Base-by-base conservation (phyloP, 2,329 filamentous ascomycete species). In the Colletotrichum tanaceti region DNA sequence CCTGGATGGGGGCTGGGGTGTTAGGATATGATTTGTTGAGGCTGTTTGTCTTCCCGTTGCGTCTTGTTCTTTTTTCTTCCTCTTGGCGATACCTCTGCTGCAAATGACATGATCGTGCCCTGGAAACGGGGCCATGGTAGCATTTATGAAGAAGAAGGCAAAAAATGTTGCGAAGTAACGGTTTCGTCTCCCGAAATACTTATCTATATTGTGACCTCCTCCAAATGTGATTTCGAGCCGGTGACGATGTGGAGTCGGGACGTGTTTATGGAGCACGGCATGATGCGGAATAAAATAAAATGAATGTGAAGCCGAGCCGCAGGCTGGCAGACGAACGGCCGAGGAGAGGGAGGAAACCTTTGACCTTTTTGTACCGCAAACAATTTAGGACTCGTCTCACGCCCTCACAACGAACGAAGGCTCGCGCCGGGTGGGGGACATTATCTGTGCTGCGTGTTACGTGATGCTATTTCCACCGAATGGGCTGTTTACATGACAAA, bases 401-500 rank as follows among this genome's bases (percentile, higher is more conserved):
- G 32, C 38, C 28, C 4, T 22, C 28, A 16, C 49, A 52, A 11
- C 28, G 18, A 35, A 11, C 18, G 10, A 28, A 35, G 18, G 28
- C 28, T 3, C 10, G n/a, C 49, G 16, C 32, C 41, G 41, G 50
- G 50, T 49, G 32, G 9, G 32, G 32, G 3, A 35, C 7, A 70
- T 70, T 66, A 70, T 68, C 63, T 53, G 63, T 62, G n/a, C 39
- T 22, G 50, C 39, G 24, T 47, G 67, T 63, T 69, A 62, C 67
- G 67, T 54, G 67, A 70, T 70, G 67, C 28, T 53, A 38, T 49
- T 65, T 43, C 57, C 49, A 28, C 46, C 67, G 67, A 70, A 70
- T 70, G 58, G 64, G 63, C 58, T 47, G 63, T 70, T 70, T 70
- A 63, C n/a, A 68, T 70, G 63, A 70, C 67, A 68, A 70, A 70